These are phyloP conservation scores for Scutellaria galericulata DNA, from an alignment of 257 asterid genomes.

Conservation along the genomic window DNA sequence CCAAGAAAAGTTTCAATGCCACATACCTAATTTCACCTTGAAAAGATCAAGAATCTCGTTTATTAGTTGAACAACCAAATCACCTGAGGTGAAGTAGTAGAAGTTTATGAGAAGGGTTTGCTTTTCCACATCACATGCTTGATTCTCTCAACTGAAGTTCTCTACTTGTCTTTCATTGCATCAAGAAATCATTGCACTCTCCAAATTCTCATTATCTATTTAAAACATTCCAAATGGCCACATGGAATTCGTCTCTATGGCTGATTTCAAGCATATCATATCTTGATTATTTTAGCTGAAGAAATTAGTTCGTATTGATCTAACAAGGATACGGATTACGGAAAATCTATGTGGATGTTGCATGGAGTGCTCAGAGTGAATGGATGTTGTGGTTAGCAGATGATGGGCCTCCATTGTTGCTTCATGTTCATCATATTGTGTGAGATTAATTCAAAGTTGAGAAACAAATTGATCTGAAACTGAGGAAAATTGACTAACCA, in stretches of 20 bases:
- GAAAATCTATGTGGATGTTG: conserved; percentile 93
- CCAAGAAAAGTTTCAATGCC: conserved; percentile 18
- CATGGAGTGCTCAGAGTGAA: conserved; percentile 94
- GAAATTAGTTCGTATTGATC: background rate
- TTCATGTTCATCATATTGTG: too few relatives aligned
- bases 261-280: background rate
- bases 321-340: conserved; percentile 83
- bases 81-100: conserved; percentile 39
- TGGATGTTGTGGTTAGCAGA: conserved; percentile 76
- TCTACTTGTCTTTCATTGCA: background rate
- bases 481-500: too few relatives aligned
- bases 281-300: background rate
- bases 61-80: conserved; percentile 67
- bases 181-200: background rate
- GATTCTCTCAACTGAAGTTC: too few relatives aligned
- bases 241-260: background rate
- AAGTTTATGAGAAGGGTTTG: too few relatives aligned
- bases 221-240: background rate
- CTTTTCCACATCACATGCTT: too few relatives aligned
- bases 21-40: conserved; percentile 65
- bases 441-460: too few relatives aligned
- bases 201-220: background rate
- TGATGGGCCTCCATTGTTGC: too few relatives aligned
- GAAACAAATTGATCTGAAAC: too few relatives aligned
- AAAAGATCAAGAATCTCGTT: conserved; percentile 93